Conservation (phyloP, 2,329 filamentous ascomycete species). For the Teratosphaeria zuluensis region DNA sequence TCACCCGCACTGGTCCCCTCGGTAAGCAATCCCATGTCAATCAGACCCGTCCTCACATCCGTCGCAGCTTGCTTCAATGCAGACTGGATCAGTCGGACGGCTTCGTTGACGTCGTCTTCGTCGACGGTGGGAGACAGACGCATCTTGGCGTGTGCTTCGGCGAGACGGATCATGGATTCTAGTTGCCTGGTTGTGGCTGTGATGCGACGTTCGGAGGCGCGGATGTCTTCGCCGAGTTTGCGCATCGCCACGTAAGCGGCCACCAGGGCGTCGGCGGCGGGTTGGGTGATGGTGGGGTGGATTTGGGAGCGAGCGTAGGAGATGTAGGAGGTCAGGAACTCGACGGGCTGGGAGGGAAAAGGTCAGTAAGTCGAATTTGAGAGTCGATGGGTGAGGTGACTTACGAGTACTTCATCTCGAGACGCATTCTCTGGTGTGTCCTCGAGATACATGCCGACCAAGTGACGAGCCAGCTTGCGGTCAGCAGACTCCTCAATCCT, state of each 20-base stretch:
- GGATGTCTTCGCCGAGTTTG: conserved; percentile 62
- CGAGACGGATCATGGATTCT: conserved; percentile 94
- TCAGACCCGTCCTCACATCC: conserved; percentile 77
- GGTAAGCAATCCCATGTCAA: conserved; percentile 92
- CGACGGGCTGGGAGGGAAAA: conserved; percentile 55
- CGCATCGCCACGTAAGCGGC: conserved; percentile 90
- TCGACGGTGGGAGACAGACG: conserved; percentile 69
- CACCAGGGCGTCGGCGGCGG: conserved; percentile 75
- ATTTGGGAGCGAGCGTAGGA: conserved; percentile 85
- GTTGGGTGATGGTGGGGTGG: conserved; percentile 70
- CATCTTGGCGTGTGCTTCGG: conserved; percentile 98
- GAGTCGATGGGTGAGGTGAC: conserved; percentile 24
- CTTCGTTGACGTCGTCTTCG: conserved; percentile 74
- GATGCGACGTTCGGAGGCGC: conserved; percentile 86
- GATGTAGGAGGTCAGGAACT: conserved; percentile 94
- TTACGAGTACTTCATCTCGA: conserved; percentile 68
- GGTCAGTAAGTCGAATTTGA: background rate
- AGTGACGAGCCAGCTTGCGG: conserved; percentile 77
- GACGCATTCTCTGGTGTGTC: conserved; percentile 82
- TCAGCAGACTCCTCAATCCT: conserved; percentile 85
- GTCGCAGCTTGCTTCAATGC: conserved; percentile 97
- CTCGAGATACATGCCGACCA: conserved; percentile 94
- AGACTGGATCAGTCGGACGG: conserved; percentile 82
- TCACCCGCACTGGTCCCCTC: conserved; percentile 91
- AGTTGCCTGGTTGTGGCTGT: conserved; percentile 94